Evolutionary conservation across 164 flowering plant species (phyloP), one percentile per base, ranked within the genome.

Genomic region (Piper longum): DNA sequence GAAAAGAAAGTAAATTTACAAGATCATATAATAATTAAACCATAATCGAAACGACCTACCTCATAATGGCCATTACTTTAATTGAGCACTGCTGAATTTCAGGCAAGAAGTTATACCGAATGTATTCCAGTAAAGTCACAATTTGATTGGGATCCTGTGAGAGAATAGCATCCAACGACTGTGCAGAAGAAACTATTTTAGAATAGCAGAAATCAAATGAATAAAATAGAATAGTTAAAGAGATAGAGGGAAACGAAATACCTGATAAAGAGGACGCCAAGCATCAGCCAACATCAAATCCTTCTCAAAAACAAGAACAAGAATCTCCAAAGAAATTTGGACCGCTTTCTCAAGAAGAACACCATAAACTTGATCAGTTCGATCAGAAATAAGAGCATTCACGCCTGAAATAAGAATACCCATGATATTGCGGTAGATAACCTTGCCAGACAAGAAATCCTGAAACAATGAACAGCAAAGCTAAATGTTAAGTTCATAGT

Each of bases 381-480:
- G 83, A 43, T 91, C 96, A 60, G 64, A 65, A 43, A 86, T 85
- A 54, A 85, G 59, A 66, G 78, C 69, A 72, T 85, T 79, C 40
- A 89, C 99, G 13, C 99, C 98, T 0, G 81, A 87, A 68, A 77
- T 76, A 68, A 95, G 80, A 70, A 95, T 87, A 17, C 84, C 75
- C 96, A 95, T 85, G 42, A 91, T 77, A 73, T 91, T 95, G 61
- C 95, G 84, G 65, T 87, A 85, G 56, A 82, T 81, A 69, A 82
- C 80, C 81, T 82, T 89, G 13, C 96, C 97, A 78, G 96, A 89
- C 99, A 95, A 91, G 75, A 95, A 91, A 72, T 95, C 99, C 99
- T 95, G 85, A 73, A 76, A 59, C 16, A 9, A 13, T 9, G 11
- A 48, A 48, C 52, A 48, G 14, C 7, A 8, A 48, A 48, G 52